Percentiles rank a stretch among this genome's conserved stretches.
These are phyloP conservation scores for Heterobasidion annosum DNA, from an alignment of 1,284 basidiomycete genomes.

Conservation along the genomic window DNA sequence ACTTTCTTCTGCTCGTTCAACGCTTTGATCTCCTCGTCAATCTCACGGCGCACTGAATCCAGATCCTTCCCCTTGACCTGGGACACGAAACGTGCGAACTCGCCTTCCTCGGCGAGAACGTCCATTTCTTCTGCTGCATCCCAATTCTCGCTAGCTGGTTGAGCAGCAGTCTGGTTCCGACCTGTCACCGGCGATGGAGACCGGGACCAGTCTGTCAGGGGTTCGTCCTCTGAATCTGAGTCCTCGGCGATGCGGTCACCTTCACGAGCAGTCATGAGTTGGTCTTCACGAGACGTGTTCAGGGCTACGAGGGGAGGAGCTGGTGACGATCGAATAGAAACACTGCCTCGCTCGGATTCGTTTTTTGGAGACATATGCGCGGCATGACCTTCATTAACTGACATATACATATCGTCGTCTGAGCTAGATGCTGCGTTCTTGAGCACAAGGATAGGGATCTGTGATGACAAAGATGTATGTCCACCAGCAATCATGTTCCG, in stretches of 20 bases:
- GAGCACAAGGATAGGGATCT: not conserved
- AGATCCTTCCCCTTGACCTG: conserved; percentile 82
- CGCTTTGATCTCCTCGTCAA: conserved; percentile 83
- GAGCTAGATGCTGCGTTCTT: not conserved
- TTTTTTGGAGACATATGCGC: not conserved
- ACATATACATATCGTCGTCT: not conserved
- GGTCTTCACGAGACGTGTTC: too few species aligned
- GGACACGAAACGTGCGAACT: conserved; percentile 87
- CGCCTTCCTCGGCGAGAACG: conserved; percentile 75
- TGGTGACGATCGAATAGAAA: too few species aligned
- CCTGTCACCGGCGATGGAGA: conserved; percentile 34
- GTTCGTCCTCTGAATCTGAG: conserved; percentile 18
- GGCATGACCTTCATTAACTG: not conserved
- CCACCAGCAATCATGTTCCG: not conserved
- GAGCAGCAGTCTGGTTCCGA: conserved; percentile 8
- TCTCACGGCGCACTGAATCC: conserved; percentile 76
- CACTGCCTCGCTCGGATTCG: too few species aligned
- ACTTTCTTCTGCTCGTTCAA: conserved; percentile 81
- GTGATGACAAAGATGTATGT: not conserved
- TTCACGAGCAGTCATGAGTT: too few species aligned
- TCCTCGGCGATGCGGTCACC: not conserved
- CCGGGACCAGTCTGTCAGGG: conserved; percentile 38
- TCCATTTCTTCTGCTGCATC: conserved; percentile 80
- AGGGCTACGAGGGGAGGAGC: too few species aligned
- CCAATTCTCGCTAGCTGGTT: conserved; percentile 27